Conservation (phyloP, 306 rosid species). For the Medicago lupulina region DNA sequence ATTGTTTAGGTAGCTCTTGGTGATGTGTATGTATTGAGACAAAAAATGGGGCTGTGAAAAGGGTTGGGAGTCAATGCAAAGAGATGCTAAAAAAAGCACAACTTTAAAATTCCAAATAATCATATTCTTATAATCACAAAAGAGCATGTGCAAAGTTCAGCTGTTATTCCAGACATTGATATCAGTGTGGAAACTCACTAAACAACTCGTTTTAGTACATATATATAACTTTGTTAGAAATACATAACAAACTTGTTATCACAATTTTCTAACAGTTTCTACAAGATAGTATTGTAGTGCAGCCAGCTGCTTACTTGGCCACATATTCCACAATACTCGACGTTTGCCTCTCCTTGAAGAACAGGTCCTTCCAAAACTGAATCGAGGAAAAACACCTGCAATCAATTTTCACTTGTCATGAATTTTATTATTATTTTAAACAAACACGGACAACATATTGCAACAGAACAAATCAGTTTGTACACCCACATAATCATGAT, state of each 20-base stretch:
- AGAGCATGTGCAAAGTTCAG: no score
- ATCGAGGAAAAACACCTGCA: not conserved
- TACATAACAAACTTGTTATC: conserved; percentile 9
- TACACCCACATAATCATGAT: not conserved
- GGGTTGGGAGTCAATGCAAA: no score
- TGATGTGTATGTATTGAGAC: no score
- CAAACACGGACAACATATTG: not conserved
- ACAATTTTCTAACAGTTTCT: conserved; percentile 17
- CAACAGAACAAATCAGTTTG: not conserved
- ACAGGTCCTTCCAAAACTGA: not conserved
- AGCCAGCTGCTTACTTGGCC: conserved; percentile 27
- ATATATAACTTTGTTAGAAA: conserved; percentile 4
- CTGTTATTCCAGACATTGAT: not conserved
- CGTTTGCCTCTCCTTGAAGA: conserved; percentile 23
- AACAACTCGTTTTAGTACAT: conserved; percentile 1
- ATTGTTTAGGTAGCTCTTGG: no score
- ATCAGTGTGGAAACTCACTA: not conserved
- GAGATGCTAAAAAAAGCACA: no score
- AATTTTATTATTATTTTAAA: conserved; percentile 20
- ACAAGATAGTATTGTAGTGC: not conserved
- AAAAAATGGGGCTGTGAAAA: no score
- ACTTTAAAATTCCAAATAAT: no score
- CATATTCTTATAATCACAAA: no score
- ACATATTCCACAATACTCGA: conserved; percentile 17
- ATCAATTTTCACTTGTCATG: not conserved